A percentile compares a stretch with the other conserved stretches of the same genome.
Evolutionary conservation across 1,139 yeast genomes (phyloP).

Genomic region (Ashbya aceris): DNA sequence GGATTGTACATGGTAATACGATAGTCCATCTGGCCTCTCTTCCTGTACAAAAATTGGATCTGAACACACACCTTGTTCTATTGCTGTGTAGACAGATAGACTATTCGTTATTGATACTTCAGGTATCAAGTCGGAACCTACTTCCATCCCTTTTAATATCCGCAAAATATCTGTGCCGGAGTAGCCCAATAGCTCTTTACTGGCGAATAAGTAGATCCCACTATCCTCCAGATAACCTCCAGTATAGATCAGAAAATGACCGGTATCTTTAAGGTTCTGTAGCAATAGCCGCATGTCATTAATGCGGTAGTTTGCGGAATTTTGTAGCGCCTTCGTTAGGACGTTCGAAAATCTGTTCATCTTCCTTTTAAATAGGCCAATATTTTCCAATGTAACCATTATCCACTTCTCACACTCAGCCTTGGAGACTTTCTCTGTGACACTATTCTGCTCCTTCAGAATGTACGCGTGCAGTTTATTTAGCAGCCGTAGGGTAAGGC

Average conservation of each 20-base stretch:
- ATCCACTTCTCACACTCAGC: slow-evolving; percentile 73
- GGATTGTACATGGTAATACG: slow-evolving; percentile 19
- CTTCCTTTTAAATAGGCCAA: slow-evolving; percentile 79
- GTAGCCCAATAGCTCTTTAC: slow-evolving; percentile 31
- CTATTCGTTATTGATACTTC: slow-evolving; percentile 27
- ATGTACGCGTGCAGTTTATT: slow-evolving; percentile 63
- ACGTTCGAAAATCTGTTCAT: slow-evolving; percentile 67
- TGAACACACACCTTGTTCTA: slow-evolving; percentile 18
- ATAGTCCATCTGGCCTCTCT: slow-evolving; percentile 18
- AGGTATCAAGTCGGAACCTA: slow-evolving; percentile 32
- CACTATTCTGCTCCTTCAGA: slow-evolving; percentile 59
- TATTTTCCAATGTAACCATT: slow-evolving; percentile 71
- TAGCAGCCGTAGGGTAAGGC: slow-evolving; percentile 56
- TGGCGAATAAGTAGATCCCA: slow-evolving; percentile 41
- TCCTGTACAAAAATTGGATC: slow-evolving; percentile 20
- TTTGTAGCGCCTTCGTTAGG: slow-evolving; percentile 64
- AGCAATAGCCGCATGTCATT: slow-evolving; percentile 49
- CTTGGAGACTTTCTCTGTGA: slow-evolving; percentile 42
- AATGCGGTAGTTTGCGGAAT: slow-evolving; percentile 61
- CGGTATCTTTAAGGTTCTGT: slow-evolving; percentile 42
- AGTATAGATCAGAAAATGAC: slow-evolving; percentile 73
- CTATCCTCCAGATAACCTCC: slow-evolving; percentile 58
- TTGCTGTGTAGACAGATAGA: slow-evolving; percentile 23
- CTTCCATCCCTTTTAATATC: slow-evolving; percentile 30
- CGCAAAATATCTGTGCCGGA: slow-evolving; percentile 31